Evolutionary conservation across 495 filamentous ascomycete species (phyloP), one percentile per base, ranked within the genome.

Genomic region (Penicillium soppii): DNA sequence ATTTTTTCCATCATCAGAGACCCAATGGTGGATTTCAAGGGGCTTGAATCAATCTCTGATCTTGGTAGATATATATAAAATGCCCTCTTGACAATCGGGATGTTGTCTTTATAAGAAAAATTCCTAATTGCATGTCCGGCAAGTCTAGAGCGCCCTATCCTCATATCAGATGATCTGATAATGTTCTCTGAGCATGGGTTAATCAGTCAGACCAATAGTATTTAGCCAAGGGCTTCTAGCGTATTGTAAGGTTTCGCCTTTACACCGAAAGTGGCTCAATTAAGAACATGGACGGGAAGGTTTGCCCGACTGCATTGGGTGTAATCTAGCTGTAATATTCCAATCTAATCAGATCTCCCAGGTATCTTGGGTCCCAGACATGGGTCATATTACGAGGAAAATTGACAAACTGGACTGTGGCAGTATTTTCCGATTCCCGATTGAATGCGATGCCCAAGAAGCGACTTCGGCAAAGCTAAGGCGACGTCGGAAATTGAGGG

Each of bases 141-240:
- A n/a, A 32, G 7, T 23, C 35, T 10, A 39, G 35, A 49, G 27
- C n/a, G 22, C 5, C 16, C 5, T 15, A 9, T 7, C 13, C 50
- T 46, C 42, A 30, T 53, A 53, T 53, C 50, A 53, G 50, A 53
- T 53, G 42, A 53, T 53, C 41, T 53, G 50, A 53, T 53, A 53
- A 53, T 32, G 17, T 38, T 29, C 22, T 12, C 29, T 32, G 29
- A 7, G 13, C 29, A 5, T 12, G 13, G 29, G 13, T 3, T 3
- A 3, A 32, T 32, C 29, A 32, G 13, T 3, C 29, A 32, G 4
- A 12, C 45, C 45, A 48, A 48, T 48, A 48, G 16, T 33, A 21
- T 38, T 17, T n/a, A 25, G 17, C 22, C n/a, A 12, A 23, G 8
- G 15, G 10, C 25, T 12, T 27, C 16, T 39, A 48, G 45, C 35